These are phyloP conservation scores for Camillea tinctor DNA, from an alignment of 2,329 filamentous ascomycete genomes.

Conservation along the genomic window DNA sequence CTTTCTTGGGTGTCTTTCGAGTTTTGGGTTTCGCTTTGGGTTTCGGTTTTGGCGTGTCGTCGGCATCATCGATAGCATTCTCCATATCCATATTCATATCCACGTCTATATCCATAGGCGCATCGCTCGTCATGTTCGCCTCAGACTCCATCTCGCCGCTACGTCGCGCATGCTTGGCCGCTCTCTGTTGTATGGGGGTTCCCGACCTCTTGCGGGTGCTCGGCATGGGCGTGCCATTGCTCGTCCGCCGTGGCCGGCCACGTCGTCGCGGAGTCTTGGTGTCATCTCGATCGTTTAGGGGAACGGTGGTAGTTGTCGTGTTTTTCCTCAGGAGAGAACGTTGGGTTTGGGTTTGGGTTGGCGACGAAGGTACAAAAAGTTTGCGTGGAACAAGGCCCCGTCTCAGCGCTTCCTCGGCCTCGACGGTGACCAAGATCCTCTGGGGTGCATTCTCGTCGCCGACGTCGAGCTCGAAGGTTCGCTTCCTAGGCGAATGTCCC, in stretches of 20 bases:
- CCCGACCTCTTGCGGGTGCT: slow-evolving; percentile 45
- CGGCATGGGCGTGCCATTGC: slow-evolving; percentile 53
- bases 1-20: slow-evolving; percentile 29
- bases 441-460: slow-evolving; percentile 50
- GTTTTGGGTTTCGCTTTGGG: slow-evolving; percentile 35
- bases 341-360: slow-evolving; percentile 39
- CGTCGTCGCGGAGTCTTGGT: slow-evolving; percentile 41
- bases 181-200: slow-evolving; percentile 41
- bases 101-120: slow-evolving; percentile 15
- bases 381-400: slow-evolving; percentile 34
- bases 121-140: slow-evolving; percentile 23
- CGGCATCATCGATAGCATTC: slow-evolving; percentile 23
- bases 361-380: slow-evolving; percentile 39
- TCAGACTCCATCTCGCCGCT: slow-evolving; percentile 31
- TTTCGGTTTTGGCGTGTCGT: slow-evolving; percentile 34
- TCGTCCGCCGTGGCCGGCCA: slow-evolving; percentile 45
- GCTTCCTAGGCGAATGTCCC: slow-evolving; percentile 51
- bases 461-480: slow-evolving; percentile 56
- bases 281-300: slow-evolving; percentile 37
- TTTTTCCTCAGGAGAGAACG: slow-evolving; percentile 40
- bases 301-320: slow-evolving; percentile 48
- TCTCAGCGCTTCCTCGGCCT: slow-evolving; percentile 38
- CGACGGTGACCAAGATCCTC: slow-evolving; percentile 54
- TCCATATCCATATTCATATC: slow-evolving; percentile 16
- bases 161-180: slow-evolving; percentile 34